Evolutionary conservation across 257 asterid genomes (phyloP).

Genomic region (Forsythia viridissima): DNA sequence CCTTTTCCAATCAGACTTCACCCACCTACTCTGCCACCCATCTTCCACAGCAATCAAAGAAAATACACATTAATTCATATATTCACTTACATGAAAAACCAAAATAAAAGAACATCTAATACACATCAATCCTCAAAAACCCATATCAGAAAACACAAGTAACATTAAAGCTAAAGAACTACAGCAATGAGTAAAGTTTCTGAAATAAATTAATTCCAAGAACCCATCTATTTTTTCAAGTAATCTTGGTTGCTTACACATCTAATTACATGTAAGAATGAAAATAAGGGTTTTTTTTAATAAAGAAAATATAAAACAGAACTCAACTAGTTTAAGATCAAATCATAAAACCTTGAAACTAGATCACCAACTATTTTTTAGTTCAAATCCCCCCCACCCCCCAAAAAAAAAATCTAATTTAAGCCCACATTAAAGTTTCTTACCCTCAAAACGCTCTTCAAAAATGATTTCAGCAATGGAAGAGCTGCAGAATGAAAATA

Average conservation of each 20-base stretch:
- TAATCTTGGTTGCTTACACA: background rate
- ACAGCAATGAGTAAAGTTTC: background rate
- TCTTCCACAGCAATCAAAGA: slow-evolving; percentile 38
- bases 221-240: background rate
- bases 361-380: background rate
- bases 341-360: background rate
- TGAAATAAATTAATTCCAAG: background rate
- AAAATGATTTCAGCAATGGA: slow-evolving; percentile 69
- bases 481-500: slow-evolving; percentile 35
- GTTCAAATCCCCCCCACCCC: slow-evolving; percentile 10
- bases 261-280: background rate
- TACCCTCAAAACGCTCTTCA: slow-evolving; percentile 94
- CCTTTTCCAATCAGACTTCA: slow-evolving; percentile 90
- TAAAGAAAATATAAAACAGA: background rate
- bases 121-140: background rate
- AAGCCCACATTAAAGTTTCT: slow-evolving; percentile 3
- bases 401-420: background rate
- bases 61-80: background rate
- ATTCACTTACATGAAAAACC: background rate
- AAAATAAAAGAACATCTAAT: background rate
- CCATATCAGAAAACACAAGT: background rate
- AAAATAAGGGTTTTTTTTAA: background rate
- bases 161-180: background rate
- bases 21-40: slow-evolving; percentile 94
- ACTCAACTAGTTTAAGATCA: background rate